Evolutionary conservation across 257 asterid genomes (phyloP).

Genomic region (Catharanthus roseus): DNA sequence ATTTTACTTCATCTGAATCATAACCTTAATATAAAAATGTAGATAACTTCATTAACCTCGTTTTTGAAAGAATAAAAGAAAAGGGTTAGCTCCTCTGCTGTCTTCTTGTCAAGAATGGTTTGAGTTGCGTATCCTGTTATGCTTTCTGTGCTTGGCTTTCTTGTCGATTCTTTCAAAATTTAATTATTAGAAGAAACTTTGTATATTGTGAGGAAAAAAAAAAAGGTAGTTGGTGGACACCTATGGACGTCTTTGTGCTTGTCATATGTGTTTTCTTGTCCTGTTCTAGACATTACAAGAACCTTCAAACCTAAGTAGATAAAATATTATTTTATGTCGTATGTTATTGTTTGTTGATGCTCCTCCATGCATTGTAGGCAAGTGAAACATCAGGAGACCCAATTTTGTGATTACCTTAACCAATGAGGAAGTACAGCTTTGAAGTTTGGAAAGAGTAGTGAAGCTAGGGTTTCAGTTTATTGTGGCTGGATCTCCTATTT

Average conservation of each 20-base stretch:
- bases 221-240: no score
- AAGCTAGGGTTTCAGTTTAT: background rate
- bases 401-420: background rate
- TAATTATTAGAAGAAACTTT: background rate
- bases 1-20: background rate
- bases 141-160: no score
- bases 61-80: background rate
- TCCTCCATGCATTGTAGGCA: background rate
- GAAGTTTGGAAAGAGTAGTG: background rate
- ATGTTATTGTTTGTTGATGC: background rate
- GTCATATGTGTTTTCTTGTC: background rate
- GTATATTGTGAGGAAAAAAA: background rate
- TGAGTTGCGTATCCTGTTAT: no score
- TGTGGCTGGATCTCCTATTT: no score
- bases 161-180: no score
- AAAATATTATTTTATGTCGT: background rate
- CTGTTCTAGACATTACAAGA: no score
- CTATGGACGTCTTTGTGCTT: background rate
- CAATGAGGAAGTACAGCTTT: background rate
- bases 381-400: background rate
- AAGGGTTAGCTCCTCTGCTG: background rate
- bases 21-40: background rate
- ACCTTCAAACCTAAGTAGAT: background rate
- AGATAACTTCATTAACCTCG: no score
- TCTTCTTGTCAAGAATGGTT: background rate